Base-by-base conservation (phyloP, 1,284 basidiomycete species). In the Lignosus rhinocerotis region DNA sequence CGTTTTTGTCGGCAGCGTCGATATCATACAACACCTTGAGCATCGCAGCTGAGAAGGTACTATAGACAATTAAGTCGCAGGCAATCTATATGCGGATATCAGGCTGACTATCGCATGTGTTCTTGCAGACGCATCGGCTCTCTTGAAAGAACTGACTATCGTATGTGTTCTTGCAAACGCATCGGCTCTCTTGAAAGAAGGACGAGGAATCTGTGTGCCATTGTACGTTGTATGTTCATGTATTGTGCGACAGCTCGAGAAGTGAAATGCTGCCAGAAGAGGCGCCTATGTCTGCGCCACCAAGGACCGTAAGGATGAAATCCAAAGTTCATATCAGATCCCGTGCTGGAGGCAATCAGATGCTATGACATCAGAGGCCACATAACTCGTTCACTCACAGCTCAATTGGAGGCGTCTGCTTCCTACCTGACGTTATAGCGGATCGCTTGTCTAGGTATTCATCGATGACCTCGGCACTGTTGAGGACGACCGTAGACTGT, bases 281-380 rank as follows among this genome's bases (percentile, higher is more conserved):
- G 41, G 19, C 62, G 56, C 2, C 58, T 57, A 41, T 58, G 54
- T 2, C 51, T n/a, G 16, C 64, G 47, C 68, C 67, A 70, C 34
- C 45, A n/a, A 14, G 66, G 61, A 1, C 65, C 67, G 39, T 67
- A 66, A 1, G 34, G 51, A 49, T 61, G 59, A 45, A 66, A 43
- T 2, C 38, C 52, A 12, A 66, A 33, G 32, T 31, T 51, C 17
- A 57, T 55, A 16, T 56, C 57, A 55, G 54, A 16, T 7, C 48
- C 48, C 10, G 48, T 39, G 12, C 48, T 39, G 46, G 1, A 14
- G 2, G n/a, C 6, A 8, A 41, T 31, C 6, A 31, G 21, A 25
- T 4, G 25, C 33, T 19, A 16, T 17, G 21, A 17, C 5, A n/a
- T 19, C 16, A 11, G 2, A 10, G 30, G 6, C 6, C 6, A 1